Evolutionary conservation across 352 stramenopile genomes (phyloP), one percentile per base, ranked within the genome.

Genomic region (Pythium oligandrum): DNA sequence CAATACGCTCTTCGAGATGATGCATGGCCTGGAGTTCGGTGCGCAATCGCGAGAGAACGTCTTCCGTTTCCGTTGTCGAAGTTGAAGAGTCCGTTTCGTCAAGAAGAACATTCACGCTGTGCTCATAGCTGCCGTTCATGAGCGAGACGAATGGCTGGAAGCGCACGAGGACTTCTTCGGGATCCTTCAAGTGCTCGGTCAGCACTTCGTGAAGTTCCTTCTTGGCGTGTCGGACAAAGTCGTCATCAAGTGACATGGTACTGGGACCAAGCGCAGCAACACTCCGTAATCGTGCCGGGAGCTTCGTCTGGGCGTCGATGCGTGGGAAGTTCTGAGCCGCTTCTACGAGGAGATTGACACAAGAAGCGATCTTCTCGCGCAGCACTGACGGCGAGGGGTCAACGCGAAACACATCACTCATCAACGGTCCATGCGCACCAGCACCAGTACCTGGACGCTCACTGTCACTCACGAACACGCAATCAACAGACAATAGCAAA

Each of bases 271-370:
- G 70, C 4, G 75, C 71, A 5, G 73, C 65, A 2, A 76, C 51
- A 17, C 68, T 89, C 1, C 75, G 72, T 32, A 95, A 75, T 42
- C 75, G 75, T 0, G 54, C n/a, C 1, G 85, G 83, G 5, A 91
- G 61, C 55, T 78, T 89, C 5, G 83, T 91, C 57, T 89, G 86
- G 4, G 73, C 55, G 40, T 97, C 90, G 50, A 96, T 88, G 32
- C 88, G 81, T n/a, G 88, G 84, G 47, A 96, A 96, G n/a, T 76
- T 74, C 45, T 95, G 85, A 3, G 83, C 78, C 0, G 88, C 79
- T 44, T 93, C 82, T n/a, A 93, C 82, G 47, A 94, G 74, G 8
- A 75, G 53, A 37, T 78, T 73, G 30, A 92, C 53, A 40, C 79
- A 94, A 39, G 60, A 73, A 12, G 75, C 61, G 44, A 91, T 68